phyloP scores from a whole-genome alignment of 257 asterid species.

The Solanum bulbocastanum region DNA sequence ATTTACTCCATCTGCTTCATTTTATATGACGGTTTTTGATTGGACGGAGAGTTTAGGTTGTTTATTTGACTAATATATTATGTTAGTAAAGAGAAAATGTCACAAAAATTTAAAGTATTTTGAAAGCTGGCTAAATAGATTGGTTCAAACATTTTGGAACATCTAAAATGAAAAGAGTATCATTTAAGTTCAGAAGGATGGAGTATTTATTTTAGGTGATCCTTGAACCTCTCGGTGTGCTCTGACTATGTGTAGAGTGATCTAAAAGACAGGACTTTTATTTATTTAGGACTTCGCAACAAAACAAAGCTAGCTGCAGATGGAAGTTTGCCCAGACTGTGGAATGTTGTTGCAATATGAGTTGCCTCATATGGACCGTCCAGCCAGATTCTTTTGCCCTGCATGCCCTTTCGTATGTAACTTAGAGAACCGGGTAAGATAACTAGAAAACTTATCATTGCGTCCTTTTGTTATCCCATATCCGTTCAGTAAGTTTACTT shows the following conservation, averaged over 20 bases:
- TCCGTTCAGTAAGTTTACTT: background rate
- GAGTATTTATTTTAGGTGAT: background rate
- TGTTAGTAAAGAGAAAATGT: background rate
- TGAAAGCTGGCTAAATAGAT: background rate
- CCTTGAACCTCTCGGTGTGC: background rate
- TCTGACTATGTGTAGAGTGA: background rate
- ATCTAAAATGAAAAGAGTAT: background rate
- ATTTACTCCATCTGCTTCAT: background rate
- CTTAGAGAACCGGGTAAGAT: conserved; percentile 41
- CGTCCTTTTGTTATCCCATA: background rate
- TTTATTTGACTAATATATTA: background rate
- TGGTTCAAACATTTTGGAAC: background rate
- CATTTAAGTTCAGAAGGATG: background rate
- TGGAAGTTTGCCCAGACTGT: conserved; percentile 83
- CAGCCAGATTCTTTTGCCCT: conserved; percentile 52
- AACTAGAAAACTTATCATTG: background rate
- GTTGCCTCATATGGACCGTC: conserved; percentile 38
- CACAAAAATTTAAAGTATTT: background rate
- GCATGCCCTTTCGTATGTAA: conserved; percentile 53
- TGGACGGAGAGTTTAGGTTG: background rate
- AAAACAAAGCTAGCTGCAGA: background rate
- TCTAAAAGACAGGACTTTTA: background rate
- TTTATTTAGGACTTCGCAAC: background rate
- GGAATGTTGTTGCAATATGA: conserved; percentile 52
- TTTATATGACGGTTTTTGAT: background rate